These are phyloP conservation scores for Mycena crocata DNA, from an alignment of 768 basidiomycete genomes.

Conservation along the genomic window DNA sequence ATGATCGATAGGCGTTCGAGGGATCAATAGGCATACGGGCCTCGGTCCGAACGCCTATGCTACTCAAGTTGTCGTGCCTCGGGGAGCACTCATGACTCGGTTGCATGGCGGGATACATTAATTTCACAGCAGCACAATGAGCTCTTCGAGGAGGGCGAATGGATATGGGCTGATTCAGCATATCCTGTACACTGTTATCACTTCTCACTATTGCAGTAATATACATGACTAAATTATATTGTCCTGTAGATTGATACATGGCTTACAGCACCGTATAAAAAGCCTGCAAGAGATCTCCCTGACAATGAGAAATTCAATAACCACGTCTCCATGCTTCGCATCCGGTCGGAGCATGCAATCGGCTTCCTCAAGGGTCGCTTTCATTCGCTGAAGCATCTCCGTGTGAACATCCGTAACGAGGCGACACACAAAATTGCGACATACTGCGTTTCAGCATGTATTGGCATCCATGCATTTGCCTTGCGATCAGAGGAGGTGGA, in stretches of 20 bases:
- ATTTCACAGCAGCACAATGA: slow-evolving; percentile 35
- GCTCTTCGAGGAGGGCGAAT: slow-evolving; percentile 42
- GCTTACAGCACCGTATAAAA: slow-evolving; percentile 23
- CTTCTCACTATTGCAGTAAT: neutral
- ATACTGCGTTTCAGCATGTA: slow-evolving; percentile 42
- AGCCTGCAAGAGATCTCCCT: neutral
- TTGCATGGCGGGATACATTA: slow-evolving; percentile 42
- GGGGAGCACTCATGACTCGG: slow-evolving; percentile 50
- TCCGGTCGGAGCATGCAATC: slow-evolving; percentile 20
- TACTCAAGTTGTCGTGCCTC: too few species aligned
- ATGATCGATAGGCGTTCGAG: too few species aligned
- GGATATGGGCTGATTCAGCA: slow-evolving; percentile 53
- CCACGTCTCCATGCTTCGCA: slow-evolving; percentile 17
- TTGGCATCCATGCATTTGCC: slow-evolving; percentile 39
- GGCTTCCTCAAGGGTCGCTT: slow-evolving; percentile 21
- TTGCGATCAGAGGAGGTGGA: slow-evolving; percentile 36
- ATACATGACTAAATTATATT: neutral
- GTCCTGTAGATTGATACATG: slow-evolving; percentile 8
- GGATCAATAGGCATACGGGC: too few species aligned
- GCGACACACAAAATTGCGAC: slow-evolving; percentile 37
- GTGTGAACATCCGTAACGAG: slow-evolving; percentile 7
- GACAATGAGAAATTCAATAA: slow-evolving; percentile 17
- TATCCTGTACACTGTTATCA: slow-evolving; percentile 37
- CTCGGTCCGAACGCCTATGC: too few species aligned
- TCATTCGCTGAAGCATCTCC: slow-evolving; percentile 20